Evolutionary conservation across 2,329 filamentous ascomycete genomes (phyloP), one percentile per base, ranked within the genome.

Genomic region (Colletotrichum liriopes): DNA sequence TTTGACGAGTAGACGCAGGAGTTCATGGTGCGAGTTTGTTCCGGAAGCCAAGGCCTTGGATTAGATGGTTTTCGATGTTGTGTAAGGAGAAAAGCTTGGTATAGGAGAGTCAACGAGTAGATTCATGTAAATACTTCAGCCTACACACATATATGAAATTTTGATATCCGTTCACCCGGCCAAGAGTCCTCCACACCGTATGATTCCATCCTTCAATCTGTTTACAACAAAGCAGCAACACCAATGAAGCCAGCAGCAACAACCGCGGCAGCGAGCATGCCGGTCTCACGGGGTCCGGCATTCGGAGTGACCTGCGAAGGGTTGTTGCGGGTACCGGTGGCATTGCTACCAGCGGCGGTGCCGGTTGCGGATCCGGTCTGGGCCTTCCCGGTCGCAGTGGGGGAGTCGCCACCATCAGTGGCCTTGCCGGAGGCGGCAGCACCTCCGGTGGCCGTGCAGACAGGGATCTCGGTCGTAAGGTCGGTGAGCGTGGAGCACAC

Each of bases 191-290:
- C 14, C 23, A 14, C 7, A n/a, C 1, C 12, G 26, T 23, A 43
- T 23, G 5, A 23, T 16, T 0, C 12, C 61, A 41, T n/a, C 2
- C 8, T 20, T 20, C 4, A 11, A 1, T 3, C 39, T 7, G 8
- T 61, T 76, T 74, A 79, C 47, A 79, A 65, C 12, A 72, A 73
- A 71, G 76, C 76, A 49, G 76, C 76, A 52, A 72, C 77, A 20
- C 75, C 77, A 12, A 79, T 39, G 49, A 79, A 73, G 6, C 75
- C 82, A 3, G 78, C 77, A 3, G 73, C 66, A 20, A 73, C 76
- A 20, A 75, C 62, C 3, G 66, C 77, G 32, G 69, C 74, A 8
- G 68, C 76, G 9, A 74, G 71, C 37, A 78, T 67, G 39, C 74
- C 77, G n/a, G 76, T 78, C 63, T 76, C 74, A 14, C 78, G 76